Percentiles rank a stretch among this genome's conserved stretches.
These are phyloP conservation scores for Trematosphaeria pertusa DNA, from an alignment of 2,329 filamentous ascomycete genomes.

Conservation along the genomic window DNA sequence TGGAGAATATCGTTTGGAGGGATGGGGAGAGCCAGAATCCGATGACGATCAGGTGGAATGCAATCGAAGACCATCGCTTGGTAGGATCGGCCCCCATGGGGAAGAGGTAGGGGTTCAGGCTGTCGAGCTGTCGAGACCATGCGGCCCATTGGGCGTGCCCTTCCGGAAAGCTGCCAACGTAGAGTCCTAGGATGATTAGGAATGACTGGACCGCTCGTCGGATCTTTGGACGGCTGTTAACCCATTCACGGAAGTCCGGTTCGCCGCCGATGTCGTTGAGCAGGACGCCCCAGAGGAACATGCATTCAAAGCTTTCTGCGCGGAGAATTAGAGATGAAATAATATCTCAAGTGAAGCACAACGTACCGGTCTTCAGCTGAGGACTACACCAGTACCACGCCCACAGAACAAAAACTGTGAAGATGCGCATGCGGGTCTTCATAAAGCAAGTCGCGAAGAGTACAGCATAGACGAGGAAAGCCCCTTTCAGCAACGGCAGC, in stretches of 20 bases:
- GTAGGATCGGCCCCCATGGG: constrained; percentile 55
- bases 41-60: constrained; percentile 58
- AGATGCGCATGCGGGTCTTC: constrained; percentile 56
- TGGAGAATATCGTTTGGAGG: constrained; percentile 58
- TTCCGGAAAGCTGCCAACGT: constrained; percentile 58
- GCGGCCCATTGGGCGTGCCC: constrained; percentile 58
- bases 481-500: constrained; percentile 57
- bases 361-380: constrained; percentile 50
- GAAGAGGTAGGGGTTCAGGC: constrained; percentile 54
- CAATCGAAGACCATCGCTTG: constrained; percentile 55
- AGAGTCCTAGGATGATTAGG: constrained; percentile 54
- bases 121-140: constrained; percentile 57
- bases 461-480: constrained; percentile 59
- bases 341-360: no score
- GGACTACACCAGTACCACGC: constrained; percentile 59
- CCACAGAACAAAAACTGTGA: constrained; percentile 55
- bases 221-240: constrained; percentile 45
- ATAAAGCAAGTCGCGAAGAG: constrained; percentile 57
- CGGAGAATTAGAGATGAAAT: no score
- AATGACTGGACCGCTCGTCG: constrained; percentile 49
- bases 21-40: constrained; percentile 59
- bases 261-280: constrained; percentile 60
- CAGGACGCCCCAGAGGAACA: constrained; percentile 60
- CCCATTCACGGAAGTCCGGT: constrained; percentile 54
- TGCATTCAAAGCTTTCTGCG: constrained; percentile 61